Conservation (phyloP, 2,329 filamentous ascomycete species). For the Hypoxylon sp. region DNA sequence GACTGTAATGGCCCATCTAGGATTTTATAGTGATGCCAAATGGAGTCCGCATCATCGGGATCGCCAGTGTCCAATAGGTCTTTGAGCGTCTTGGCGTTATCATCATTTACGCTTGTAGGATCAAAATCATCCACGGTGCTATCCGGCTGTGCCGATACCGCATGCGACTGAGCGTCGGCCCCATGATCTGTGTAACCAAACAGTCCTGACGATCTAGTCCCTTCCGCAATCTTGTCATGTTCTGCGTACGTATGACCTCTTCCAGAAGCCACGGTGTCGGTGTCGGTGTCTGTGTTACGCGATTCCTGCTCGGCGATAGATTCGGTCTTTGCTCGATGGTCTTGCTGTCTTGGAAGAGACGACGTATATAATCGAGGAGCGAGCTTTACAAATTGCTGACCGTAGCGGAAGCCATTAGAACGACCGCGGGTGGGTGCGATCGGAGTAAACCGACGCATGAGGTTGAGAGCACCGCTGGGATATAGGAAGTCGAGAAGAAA, state of each 20-base stretch:
- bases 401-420: conserved; percentile 47
- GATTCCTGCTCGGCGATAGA: neutral
- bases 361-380: conserved; percentile 46
- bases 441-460: conserved; percentile 54
- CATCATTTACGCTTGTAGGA: neutral
- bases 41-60: conserved; percentile 49
- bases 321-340: conserved; percentile 11
- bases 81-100: conserved; percentile 38
- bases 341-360: conserved; percentile 38
- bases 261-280: neutral
- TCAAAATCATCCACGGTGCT: neutral
- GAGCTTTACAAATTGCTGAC: conserved; percentile 39
- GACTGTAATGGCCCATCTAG: conserved; percentile 51
- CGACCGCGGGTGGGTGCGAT: conserved; percentile 38
- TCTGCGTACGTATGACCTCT: neutral
- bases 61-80: conserved; percentile 36
- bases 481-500: conserved; percentile 69
- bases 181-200: neutral
- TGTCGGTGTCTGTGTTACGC: neutral
- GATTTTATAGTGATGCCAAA: conserved; percentile 59
- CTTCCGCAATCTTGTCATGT: neutral
- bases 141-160: conserved; percentile 4
- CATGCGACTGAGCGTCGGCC: neutral
- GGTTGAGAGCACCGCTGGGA: conserved; percentile 58
- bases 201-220: neutral